These are phyloP conservation scores for Petunia axillaris DNA, from an alignment of 257 asterid species.

Conservation along the genomic window DNA sequence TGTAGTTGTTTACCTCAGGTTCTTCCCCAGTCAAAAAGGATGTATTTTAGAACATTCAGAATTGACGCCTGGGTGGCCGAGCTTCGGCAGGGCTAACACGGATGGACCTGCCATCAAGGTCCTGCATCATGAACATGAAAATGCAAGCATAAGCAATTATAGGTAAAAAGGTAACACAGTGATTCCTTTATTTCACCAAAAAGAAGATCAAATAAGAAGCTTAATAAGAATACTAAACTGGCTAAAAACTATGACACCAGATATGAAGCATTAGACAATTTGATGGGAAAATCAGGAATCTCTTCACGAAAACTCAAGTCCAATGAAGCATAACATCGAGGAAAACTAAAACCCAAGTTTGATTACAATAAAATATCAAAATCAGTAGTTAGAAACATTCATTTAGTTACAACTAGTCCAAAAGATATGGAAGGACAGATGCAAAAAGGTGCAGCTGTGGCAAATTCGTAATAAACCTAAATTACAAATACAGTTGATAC, in stretches of 20 bases:
- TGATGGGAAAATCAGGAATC: not conserved
- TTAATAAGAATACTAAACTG: too few relatives aligned
- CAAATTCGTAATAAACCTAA: not conserved
- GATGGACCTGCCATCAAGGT: slow-evolving; percentile 60
- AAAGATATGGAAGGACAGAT: too few relatives aligned
- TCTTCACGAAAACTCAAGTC: not conserved
- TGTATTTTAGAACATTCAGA: slow-evolving; percentile 6
- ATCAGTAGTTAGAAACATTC: not conserved
- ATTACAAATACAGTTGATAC: not conserved
- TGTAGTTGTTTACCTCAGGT: slow-evolving; percentile 20
- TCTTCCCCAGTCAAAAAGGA: slow-evolving; percentile 3
- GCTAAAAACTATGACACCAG: not conserved
- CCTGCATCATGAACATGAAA: slow-evolving; percentile 40
- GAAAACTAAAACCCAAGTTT: not conserved
- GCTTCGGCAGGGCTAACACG: slow-evolving; percentile 63
- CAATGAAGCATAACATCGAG: not conserved
- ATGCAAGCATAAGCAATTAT: not conserved
- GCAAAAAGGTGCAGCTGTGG: not conserved
- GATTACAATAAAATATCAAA: not conserved
- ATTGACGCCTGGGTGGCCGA: slow-evolving; percentile 41
- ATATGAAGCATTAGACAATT: not conserved
- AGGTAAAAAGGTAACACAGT: not conserved
- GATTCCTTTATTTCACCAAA: too few relatives aligned
- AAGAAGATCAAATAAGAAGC: too few relatives aligned
- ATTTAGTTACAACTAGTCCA: not conserved